These are phyloP conservation scores for Ottelia alismoides DNA, from an alignment of 106 monocot genomes.

Conservation along the genomic window DNA sequence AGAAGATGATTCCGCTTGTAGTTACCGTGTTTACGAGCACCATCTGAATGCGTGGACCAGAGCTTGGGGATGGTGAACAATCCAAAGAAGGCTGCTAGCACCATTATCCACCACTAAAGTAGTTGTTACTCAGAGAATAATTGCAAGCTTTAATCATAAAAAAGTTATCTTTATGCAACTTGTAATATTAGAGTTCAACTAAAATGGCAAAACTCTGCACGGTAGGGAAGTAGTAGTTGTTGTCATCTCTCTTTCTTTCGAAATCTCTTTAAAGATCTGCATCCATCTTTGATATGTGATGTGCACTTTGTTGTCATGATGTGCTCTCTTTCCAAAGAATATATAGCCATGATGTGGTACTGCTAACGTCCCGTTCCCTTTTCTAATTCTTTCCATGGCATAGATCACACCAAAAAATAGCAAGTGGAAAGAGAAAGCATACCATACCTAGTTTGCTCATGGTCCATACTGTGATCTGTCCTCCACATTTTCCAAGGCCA, in stretches of 20 bases:
- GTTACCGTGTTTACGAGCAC: slow-evolving; percentile 59
- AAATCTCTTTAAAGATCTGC: no score
- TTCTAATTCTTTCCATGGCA: no score
- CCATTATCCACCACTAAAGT: slow-evolving; percentile 3
- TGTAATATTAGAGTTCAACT: neutral
- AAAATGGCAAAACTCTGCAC: neutral
- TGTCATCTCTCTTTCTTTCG: no score
- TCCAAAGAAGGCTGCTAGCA: slow-evolving; percentile 77
- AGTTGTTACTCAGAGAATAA: neutral
- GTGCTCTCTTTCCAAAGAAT: no score
- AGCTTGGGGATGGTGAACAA: slow-evolving; percentile 78
- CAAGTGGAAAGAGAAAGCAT: no score
- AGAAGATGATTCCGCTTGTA: neutral
- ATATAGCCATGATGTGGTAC: no score
- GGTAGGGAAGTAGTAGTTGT: no score
- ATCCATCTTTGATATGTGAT: no score
- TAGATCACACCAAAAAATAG: no score
- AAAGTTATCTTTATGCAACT: neutral
- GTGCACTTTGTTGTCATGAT: no score
- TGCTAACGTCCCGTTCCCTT: no score
- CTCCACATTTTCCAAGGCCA: slow-evolving; percentile 77
- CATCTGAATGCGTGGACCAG: slow-evolving; percentile 52
- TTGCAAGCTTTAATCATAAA: neutral
- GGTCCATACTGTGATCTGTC: slow-evolving; percentile 61
- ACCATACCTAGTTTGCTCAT: slow-evolving; percentile 59